phyloP scores from a whole-genome alignment of 192 early-diverging fungal genomes.

The Coemansia sp. region DNA sequence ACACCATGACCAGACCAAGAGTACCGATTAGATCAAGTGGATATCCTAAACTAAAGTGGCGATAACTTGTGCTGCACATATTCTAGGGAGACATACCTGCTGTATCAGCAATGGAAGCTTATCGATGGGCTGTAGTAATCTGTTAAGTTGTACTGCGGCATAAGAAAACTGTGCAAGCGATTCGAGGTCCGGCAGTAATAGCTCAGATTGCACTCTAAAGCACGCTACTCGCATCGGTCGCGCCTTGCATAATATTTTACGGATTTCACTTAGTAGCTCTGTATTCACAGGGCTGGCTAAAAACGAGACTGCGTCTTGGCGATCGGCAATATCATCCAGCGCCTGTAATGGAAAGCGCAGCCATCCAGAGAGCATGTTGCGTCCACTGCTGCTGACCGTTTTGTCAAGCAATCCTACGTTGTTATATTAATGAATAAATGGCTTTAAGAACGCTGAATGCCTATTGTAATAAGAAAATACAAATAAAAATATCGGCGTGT shows the following conservation, averaged over 20 bases:
- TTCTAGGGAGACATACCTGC: conserved; percentile 9
- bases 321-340: conserved; percentile 18
- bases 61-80: background rate
- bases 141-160: conserved; percentile 21
- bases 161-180: conserved; percentile 32
- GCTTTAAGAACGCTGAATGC: too few species aligned
- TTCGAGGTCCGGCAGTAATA: conserved; percentile 30
- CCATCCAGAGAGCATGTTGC: conserved; percentile 32
- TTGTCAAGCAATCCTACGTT: conserved; percentile 29
- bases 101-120: conserved; percentile 12
- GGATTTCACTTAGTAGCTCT: conserved; percentile 7
- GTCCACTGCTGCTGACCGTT: conserved; percentile 28
- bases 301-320: conserved; percentile 19
- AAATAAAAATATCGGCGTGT: background rate
- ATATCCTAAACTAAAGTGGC: background rate
- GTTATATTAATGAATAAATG: background rate
- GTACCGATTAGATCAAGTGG: background rate
- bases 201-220: conserved; percentile 27
- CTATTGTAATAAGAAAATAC: background rate
- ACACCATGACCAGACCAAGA: background rate
- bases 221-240: conserved; percentile 16
- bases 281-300: conserved; percentile 1
- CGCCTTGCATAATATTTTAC: conserved; percentile 10
- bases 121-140: conserved; percentile 9
- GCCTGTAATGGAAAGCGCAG: conserved; percentile 24